A percentile compares a stretch with the other conserved stretches of the same genome.
Evolutionary conservation across 352 stramenopile genomes (phyloP).

Genomic region (Globisporangium spinosum): DNA sequence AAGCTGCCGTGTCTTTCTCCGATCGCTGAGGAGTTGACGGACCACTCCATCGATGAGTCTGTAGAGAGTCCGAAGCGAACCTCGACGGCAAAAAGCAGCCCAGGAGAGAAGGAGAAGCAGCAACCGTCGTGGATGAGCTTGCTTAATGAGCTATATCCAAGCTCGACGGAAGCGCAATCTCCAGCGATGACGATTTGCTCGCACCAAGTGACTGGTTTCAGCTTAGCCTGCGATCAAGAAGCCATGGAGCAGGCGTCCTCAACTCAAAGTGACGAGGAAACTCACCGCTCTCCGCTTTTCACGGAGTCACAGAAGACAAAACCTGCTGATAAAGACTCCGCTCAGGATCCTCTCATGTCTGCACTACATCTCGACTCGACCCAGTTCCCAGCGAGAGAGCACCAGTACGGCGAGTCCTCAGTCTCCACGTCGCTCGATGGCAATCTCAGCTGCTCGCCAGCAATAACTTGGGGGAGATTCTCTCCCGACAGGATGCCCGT

Average conservation of each 20-base stretch:
- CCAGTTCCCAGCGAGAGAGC: neutral
- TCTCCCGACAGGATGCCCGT: constrained; percentile 46
- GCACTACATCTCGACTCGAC: neutral
- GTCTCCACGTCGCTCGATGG: constrained; percentile 6
- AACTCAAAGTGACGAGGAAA: neutral
- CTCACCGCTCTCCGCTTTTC: neutral
- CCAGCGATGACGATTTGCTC: neutral
- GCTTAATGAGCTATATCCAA: neutral
- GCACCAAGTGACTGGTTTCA: neutral
- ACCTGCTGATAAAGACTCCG: neutral
- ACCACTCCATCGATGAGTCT: neutral
- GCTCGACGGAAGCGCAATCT: neutral
- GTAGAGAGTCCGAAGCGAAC: neutral
- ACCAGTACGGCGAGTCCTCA: neutral
- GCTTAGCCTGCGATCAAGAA: too few relatives aligned
- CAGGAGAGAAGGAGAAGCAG: neutral
- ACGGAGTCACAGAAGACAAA: too few relatives aligned
- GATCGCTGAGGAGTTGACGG: neutral
- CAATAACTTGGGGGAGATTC: constrained; percentile 45
- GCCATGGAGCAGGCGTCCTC: too few relatives aligned
- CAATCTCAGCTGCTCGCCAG: constrained; percentile 1
- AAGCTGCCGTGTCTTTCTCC: neutral
- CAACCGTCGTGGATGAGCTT: constrained; percentile 9
- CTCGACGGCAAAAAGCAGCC: neutral
- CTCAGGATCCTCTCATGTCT: neutral